Evolutionary conservation across 176 grass and related monocot genomes (phyloP), one percentile per base, ranked within the genome.

Genomic region (Rhynchospora breviuscula): DNA sequence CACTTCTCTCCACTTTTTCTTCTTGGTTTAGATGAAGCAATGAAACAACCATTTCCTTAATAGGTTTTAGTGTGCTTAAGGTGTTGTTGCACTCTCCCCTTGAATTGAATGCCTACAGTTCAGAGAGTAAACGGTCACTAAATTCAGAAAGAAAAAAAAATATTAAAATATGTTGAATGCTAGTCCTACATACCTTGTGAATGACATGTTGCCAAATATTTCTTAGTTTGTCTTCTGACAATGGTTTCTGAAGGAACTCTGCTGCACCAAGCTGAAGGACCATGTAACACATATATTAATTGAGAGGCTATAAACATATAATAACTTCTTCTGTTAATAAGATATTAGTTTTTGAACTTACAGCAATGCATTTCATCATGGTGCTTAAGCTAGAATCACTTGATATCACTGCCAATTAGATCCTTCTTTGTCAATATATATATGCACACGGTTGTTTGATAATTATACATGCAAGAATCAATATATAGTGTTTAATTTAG

Each of bases 151-250:
- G 12, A 10, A 23, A 23, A 74, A 74, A 51, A 29, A 2, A 79
- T 61, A 21, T 58, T 48, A 13, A 60, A 63, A 23, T 49, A 83
- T 33, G 46, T 15, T 54, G 22, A 31, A 76, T 13, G 10, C 8
- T 0, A 11, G 26, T 54, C 22, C 19, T 76, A 74, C 3, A 25
- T 43, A 90, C 88, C 84, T 90, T 90, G 81, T 90, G 85, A 84
- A 90, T 80, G 18, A 87, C 88, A 86, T 90, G 88, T 44, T 90
- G 88, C 88, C 88, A 90, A 79, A 90, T 84, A 40, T 86, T 90
- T 48, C 80, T 70, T 13, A 90, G 78, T 75, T 90, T 90, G 15
- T 90, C 88, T 84, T 87, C 85, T 10, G 84, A 90, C 70, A 90
- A 78, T 69, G 88, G 88, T 48, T 84, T 90, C 81, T 87, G 84